Base-by-base conservation (phyloP, 192 early-diverging fungal species). In the Backusella morwellensis region DNA sequence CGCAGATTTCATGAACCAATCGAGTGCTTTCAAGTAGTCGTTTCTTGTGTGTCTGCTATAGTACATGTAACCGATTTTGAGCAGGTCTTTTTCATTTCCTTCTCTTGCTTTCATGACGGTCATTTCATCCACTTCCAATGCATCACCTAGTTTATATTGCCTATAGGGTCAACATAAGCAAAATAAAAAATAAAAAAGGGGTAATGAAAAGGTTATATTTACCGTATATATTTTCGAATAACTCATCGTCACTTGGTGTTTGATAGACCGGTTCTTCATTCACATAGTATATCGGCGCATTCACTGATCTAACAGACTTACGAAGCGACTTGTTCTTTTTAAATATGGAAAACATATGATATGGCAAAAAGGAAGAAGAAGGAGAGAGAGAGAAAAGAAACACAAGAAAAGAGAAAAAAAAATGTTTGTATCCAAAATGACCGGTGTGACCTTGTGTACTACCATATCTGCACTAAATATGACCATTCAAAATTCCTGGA, bases 161-260 rank as follows among this genome's bases (percentile, higher is more conserved):
- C 54, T 59, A 59, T 26, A 59, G 54, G 54, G 54, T 59, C 54
- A 59, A 59, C 54, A 59, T 59, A 59, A 59, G 54, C 54, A 59
- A 26, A 59, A 26, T 4, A 26, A 23, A 59, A 26, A 23, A 56
- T 17, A 23, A 6, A 52, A 52, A 0, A n/a, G 0, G 21, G 23
- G 1, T 12, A 59, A 59, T 1, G 21, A 19, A 54, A 21, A 11
- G 8, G 54, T 26, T 11, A 8, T 59, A 26, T 26, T 59, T 59
- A 59, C 54, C 23, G 23, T 59, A 59, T 59, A 59, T 59, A 4
- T 59, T 59, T 26, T 23, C 54, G 9, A 59, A 59, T 23, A 59
- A 9, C 2, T 59, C 54, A 11, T 59, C 54, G 23, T 59, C 54
- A 26, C 54, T 59, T 11, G 54, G 54, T 23, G 54, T 59, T 3